phyloP scores from a whole-genome alignment of 495 filamentous ascomycete species.

The Chaetomium tenue region DNA sequence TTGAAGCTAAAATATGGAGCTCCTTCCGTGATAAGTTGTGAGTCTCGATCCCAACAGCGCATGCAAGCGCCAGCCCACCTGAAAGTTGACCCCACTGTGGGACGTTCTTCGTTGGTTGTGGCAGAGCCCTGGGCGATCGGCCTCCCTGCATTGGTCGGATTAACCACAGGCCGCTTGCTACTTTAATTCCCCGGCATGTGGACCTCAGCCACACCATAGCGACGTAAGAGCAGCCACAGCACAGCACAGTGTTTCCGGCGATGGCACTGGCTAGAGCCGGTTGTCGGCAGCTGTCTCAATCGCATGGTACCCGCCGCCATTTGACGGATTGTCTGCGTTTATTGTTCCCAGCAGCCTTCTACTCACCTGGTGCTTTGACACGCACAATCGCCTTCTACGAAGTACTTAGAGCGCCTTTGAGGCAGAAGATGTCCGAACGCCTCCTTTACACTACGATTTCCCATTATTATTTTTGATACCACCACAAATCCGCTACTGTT shows the following conservation, averaged over 20 bases:
- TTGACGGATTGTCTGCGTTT: background rate
- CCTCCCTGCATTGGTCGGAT: background rate
- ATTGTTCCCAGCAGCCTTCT: background rate
- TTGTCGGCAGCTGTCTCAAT: background rate
- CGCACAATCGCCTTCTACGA: conserved; percentile 9
- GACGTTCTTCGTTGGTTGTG: background rate
- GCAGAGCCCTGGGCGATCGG: too few relatives aligned
- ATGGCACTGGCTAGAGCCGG: conserved; percentile 5
- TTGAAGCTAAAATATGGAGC: conserved; percentile 2
- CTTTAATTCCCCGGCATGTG: background rate
- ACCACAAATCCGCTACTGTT: background rate
- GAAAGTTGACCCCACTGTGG: conserved; percentile 6
- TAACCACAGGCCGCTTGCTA: background rate
- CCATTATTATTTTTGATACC: background rate
- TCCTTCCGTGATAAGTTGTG: background rate
- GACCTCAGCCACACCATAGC: background rate
- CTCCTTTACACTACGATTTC: background rate
- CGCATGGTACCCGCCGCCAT: conserved; percentile 5
- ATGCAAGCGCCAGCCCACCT: background rate
- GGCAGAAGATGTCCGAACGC: conserved; percentile 1
- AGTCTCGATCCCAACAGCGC: background rate
- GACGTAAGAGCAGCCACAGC: conserved; percentile 1
- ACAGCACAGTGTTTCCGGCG: background rate
- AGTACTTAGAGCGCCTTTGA: background rate
- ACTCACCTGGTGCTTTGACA: background rate